phyloP scores from a whole-genome alignment of 768 basidiomycete species.

The Suillus lakei region DNA sequence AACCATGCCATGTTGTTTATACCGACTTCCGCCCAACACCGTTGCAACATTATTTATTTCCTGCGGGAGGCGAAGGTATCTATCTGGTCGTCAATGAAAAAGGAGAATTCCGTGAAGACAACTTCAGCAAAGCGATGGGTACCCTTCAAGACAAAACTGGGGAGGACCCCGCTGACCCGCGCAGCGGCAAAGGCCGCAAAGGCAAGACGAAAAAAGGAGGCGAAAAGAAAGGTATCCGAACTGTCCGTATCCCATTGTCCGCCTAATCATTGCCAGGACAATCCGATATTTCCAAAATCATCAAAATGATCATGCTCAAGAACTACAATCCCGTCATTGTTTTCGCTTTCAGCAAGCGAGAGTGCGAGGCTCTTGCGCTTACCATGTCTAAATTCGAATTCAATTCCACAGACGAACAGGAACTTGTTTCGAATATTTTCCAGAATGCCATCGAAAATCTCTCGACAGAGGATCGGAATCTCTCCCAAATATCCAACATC shows the following conservation, averaged over 20 bases:
- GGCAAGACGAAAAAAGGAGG: constrained; percentile 96
- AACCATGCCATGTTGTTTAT: constrained; percentile 98
- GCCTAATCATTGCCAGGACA: constrained; percentile 53
- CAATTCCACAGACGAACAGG: constrained; percentile 91
- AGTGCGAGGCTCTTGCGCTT: constrained; percentile 93
- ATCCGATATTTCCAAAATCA: constrained; percentile 96
- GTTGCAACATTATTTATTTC: constrained; percentile 97
- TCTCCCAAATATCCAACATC: constrained; percentile 93
- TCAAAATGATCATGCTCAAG: constrained; percentile 97
- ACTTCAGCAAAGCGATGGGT: constrained; percentile 98
- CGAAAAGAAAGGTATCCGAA: constrained; percentile 74
- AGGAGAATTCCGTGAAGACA: constrained; percentile 95
- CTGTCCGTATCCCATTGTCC: background rate
- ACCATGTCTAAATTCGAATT: constrained; percentile 95
- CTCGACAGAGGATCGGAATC: constrained; percentile 80
- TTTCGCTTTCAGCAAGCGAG: constrained; percentile 97
- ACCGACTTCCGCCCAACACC: constrained; percentile 99
- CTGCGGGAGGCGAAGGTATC: constrained; percentile 94
- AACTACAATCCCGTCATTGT: constrained; percentile 98
- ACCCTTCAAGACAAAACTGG: constrained; percentile 83
- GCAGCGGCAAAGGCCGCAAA: constrained; percentile 83
- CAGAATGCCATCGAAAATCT: constrained; percentile 93
- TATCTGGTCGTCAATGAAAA: constrained; percentile 99
- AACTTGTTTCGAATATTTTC: constrained; percentile 86
- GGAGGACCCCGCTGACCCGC: constrained; percentile 91